Evolutionary conservation across 345 rosid genomes (phyloP).

Genomic region (Orychophragmus violaceus): DNA sequence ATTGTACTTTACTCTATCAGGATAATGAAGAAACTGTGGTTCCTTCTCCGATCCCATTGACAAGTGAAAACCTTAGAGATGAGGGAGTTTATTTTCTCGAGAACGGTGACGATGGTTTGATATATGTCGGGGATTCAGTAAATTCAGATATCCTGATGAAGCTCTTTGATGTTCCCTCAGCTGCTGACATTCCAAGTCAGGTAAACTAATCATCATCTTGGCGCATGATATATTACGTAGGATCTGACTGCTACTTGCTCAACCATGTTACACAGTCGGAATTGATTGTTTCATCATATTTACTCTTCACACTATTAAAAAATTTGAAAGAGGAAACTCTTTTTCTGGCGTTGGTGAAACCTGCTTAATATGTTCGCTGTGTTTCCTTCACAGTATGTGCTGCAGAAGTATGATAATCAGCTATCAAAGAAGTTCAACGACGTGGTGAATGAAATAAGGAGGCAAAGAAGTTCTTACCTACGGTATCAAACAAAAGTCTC

Average conservation of each 20-base stretch:
- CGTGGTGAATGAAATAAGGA: constrained; percentile 75
- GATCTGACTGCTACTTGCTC: neutral
- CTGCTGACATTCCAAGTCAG: constrained; percentile 66
- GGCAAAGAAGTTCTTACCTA: constrained; percentile 83
- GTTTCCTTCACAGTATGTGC: constrained; percentile 53
- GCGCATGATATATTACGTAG: too few species aligned
- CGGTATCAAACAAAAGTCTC: constrained; percentile 42
- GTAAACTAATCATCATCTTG: constrained; percentile 31
- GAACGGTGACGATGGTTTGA: constrained; percentile 79
- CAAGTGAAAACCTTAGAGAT: constrained; percentile 73
- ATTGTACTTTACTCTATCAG: constrained; percentile 33
- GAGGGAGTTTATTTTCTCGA: constrained; percentile 90
- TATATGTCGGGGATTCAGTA: constrained; percentile 66
- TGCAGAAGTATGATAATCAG: constrained; percentile 67
- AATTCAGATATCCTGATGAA: constrained; percentile 53
- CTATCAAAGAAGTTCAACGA: constrained; percentile 79
- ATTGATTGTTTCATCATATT: neutral
- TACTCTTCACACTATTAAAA: neutral
- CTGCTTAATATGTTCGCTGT: neutral
- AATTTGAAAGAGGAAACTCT: too few species aligned
- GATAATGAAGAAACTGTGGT: constrained; percentile 46
- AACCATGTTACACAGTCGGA: neutral
- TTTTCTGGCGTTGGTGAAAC: too few species aligned
- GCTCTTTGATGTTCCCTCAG: constrained; percentile 54
- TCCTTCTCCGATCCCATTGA: constrained; percentile 69